Conservation (phyloP, 2,329 filamentous ascomycete genomes). For the Colletotrichum echinochloae region DNA sequence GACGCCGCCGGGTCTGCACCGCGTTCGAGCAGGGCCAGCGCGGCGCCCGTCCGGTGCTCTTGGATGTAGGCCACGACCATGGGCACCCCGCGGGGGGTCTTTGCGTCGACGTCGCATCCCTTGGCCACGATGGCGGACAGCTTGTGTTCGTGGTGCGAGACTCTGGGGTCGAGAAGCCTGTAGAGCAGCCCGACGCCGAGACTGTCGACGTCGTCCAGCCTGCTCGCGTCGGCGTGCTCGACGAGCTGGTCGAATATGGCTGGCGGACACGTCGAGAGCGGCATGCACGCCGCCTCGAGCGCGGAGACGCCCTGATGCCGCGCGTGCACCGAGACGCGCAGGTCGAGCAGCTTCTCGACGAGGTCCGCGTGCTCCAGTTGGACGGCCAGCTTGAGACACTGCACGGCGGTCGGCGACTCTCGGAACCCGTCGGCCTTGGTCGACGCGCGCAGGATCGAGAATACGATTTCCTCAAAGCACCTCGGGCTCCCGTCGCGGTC, state of each 20-base stretch:
- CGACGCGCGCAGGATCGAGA: background rate
- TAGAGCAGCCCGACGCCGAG: background rate
- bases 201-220: background rate
- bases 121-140: background rate
- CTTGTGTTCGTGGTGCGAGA: background rate
- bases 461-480: background rate
- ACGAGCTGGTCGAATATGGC: conserved; percentile 14
- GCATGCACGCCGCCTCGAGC: conserved; percentile 1
- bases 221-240: background rate
- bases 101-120: conserved; percentile 10
- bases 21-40: background rate
- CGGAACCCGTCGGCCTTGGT: background rate
- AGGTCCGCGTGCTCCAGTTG: background rate
- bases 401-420: conserved; percentile 4
- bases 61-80: conserved; percentile 11
- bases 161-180: background rate
- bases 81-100: background rate
- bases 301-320: background rate
- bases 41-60: background rate
- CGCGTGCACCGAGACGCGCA: conserved; percentile 5
- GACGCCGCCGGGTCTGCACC: conserved; percentile 20
- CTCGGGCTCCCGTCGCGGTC: background rate
- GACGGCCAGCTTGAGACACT: background rate
- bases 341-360: background rate
- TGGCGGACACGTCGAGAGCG: background rate